These are phyloP conservation scores for Solanum sejunctum DNA, from an alignment of 257 asterid species.

Conservation along the genomic window DNA sequence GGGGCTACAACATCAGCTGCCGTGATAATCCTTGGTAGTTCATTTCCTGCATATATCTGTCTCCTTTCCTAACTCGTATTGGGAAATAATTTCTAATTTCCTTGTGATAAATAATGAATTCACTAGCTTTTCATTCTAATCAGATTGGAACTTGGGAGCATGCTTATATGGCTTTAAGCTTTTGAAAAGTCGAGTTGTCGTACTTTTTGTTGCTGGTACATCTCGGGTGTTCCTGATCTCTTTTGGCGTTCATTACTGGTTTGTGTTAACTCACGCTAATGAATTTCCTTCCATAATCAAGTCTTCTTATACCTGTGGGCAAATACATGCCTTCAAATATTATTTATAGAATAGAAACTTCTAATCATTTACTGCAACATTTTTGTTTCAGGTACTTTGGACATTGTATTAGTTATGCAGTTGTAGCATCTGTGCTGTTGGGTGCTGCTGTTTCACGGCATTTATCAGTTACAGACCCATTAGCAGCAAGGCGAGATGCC, in stretches of 20 bases:
- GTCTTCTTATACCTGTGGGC: neutral
- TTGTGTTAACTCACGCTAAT: constrained; percentile 11
- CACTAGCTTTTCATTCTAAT: constrained; percentile 1
- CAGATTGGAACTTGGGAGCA: constrained; percentile 99
- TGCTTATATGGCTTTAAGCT: constrained; percentile 94
- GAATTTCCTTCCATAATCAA: neutral
- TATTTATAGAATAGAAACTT: neutral
- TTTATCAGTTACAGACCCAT: constrained; percentile 72
- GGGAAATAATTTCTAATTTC: neutral
- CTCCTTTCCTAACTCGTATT: neutral
- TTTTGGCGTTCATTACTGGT: constrained; percentile 99
- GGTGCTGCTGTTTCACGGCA: constrained; percentile 98
- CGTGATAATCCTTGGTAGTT: constrained; percentile 84
- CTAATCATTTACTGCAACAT: neutral
- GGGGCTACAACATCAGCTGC: constrained; percentile 97
- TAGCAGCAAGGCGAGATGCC: constrained; percentile 96
- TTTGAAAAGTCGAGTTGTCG: constrained; percentile 82
- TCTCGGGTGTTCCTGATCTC: constrained; percentile 92
- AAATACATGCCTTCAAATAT: neutral
- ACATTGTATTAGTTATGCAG: constrained; percentile 92
- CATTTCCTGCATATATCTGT: neutral
- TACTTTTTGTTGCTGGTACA: constrained; percentile 82
- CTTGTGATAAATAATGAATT: neutral
- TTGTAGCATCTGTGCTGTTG: constrained; percentile 93
- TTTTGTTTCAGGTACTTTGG: constrained; percentile 68